Evolutionary conservation across 768 basidiomycete species (phyloP).

Genomic region (Hemileccinum rubropunctum): DNA sequence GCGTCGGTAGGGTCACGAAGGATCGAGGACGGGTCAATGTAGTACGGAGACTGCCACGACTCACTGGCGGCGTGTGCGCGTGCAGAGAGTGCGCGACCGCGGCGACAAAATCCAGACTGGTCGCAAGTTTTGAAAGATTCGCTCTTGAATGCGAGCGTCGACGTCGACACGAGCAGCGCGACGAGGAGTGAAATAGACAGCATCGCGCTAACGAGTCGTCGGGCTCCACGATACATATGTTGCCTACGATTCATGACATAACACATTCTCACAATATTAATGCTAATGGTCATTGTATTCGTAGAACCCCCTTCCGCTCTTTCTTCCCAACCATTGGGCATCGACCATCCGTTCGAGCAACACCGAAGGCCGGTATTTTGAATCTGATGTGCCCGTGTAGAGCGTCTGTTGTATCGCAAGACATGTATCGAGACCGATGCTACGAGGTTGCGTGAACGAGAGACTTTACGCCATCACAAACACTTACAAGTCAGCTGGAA

Average conservation of each 20-base stretch:
- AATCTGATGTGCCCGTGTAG: conserved; percentile 86
- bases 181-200: conserved; percentile 28
- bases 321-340: conserved; percentile 90
- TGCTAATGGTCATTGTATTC: conserved; percentile 51
- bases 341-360: conserved; percentile 95
- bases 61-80: conserved; percentile 58
- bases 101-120: conserved; percentile 94
- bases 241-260: conserved; percentile 1
- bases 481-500: conserved; percentile 33
- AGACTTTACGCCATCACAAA: neutral
- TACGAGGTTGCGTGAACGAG: conserved; percentile 24
- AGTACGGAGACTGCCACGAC: conserved; percentile 86
- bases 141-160: conserved; percentile 59
- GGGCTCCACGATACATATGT: neutral
- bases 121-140: conserved; percentile 93
- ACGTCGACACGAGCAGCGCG: conserved; percentile 29
- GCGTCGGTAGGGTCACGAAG: conserved; percentile 49
- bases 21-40: conserved; percentile 59
- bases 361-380: conserved; percentile 90
- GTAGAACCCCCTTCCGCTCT: conserved; percentile 94
- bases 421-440: conserved; percentile 98
- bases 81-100: conserved; percentile 78
- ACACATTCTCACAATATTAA: conserved; percentile 18
- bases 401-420: conserved; percentile 90
- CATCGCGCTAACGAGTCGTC: conserved; percentile 7